These are phyloP conservation scores for Fusarium sp. DNA, from an alignment of 2,329 filamentous ascomycete genomes.

Conservation along the genomic window DNA sequence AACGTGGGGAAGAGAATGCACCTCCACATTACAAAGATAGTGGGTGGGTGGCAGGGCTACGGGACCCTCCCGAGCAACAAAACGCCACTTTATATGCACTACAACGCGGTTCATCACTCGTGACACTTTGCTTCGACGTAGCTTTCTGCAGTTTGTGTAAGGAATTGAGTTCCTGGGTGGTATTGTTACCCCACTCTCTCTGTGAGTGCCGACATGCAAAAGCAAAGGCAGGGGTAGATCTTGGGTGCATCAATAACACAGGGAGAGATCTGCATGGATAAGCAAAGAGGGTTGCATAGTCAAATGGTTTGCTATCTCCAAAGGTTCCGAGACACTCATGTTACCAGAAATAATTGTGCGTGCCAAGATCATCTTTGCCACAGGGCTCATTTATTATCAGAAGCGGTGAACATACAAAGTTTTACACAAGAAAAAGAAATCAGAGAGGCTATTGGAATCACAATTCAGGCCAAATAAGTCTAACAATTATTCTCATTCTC, in stretches of 20 bases:
- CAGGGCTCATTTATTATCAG: no score
- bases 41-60: slow-evolving; percentile 3
- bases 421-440: not conserved
- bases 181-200: not conserved
- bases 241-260: not conserved
- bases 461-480: not conserved
- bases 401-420: no score
- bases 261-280: slow-evolving; percentile 4
- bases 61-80: slow-evolving; percentile 13
- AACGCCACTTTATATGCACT: slow-evolving; percentile 4
- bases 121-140: slow-evolving; percentile 8
- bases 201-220: not conserved
- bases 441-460: not conserved
- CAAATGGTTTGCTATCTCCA: not conserved
- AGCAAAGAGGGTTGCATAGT: not conserved
- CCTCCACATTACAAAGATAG: not conserved
- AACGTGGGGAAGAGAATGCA: slow-evolving; percentile 17
- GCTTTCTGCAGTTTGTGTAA: no score
- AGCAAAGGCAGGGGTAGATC: not conserved
- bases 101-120: not conserved
- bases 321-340: not conserved
- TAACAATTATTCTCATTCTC: not conserved
- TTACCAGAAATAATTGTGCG: not conserved
- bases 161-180: not conserved
- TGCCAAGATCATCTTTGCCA: no score